Base-by-base conservation (phyloP, 2,329 filamentous ascomycete genomes). In the Paecilomyces fulvus region DNA sequence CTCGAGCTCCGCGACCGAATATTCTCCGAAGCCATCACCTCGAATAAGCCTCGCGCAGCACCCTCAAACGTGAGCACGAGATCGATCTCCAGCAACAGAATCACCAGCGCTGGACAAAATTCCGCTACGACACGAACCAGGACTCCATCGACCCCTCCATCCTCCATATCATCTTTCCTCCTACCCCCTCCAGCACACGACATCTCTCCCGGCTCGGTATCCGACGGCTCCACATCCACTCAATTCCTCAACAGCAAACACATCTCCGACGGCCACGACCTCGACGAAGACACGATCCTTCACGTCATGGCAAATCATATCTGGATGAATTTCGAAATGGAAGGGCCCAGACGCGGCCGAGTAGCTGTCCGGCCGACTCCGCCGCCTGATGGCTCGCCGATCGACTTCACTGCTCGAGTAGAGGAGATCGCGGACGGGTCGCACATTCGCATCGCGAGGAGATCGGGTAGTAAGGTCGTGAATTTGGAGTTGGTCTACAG, bases 291-390 rank as follows among this genome's bases (percentile, higher is more conserved):
- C 51, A 53, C 33, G 8, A 11, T 53, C 12, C 31, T 53, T 6
- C 30, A 53, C 31, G 51, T 53, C 1, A 25, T 53, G 30, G 51
- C 30, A 9, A 53, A 53, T 14, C 30, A 43, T 14, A 43, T 43
- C 21, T 37, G 51, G 30, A 37, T 53, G 31, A 43, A 33, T n/a
- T 53, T 53, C 51, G 51, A 53, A 21, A 53, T 53, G 20, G 51
- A 53, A 21, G 51, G 31, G 12, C 12, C 51, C 14, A 43, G 23
- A 43, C 51, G 51, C 17, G 51, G 51, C 30, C n/a, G 31, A 25
- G 20, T 53, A 5, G 30, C 31, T 12, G 21, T 53, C 28, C 28
- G 51, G 9, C 20, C 33, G 8, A 33, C 14, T 10, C 51, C 51
- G n/a, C 51, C 51, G 20, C 31, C 28, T 11, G 31, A 53, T 9